phyloP scores from a whole-genome alignment of 768 basidiomycete species.

The Termitomyces sp. region DNA sequence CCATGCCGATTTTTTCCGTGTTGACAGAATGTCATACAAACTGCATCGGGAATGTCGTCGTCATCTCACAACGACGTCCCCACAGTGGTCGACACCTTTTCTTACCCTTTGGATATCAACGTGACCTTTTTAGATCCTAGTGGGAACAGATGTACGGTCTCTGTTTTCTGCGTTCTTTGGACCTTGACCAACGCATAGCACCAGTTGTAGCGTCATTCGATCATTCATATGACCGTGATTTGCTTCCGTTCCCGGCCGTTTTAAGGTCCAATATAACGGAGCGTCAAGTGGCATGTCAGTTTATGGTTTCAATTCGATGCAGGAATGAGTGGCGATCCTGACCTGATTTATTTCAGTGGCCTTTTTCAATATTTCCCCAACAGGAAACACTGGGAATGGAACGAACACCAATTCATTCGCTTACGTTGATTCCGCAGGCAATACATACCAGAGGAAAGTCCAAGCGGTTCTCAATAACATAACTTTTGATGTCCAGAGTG shows the following conservation, averaged over 20 bases:
- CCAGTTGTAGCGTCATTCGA: slow-evolving; percentile 53
- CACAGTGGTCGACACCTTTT: slow-evolving; percentile 34
- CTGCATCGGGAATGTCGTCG: slow-evolving; percentile 27
- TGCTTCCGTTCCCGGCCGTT: slow-evolving; percentile 57
- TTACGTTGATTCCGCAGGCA: slow-evolving; percentile 53
- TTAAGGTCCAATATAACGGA: slow-evolving; percentile 57
- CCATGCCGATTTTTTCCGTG: neutral
- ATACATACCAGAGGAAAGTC: slow-evolving; percentile 43
- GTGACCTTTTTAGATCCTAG: slow-evolving; percentile 30
- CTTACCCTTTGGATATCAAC: slow-evolving; percentile 43
- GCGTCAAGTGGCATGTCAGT: slow-evolving; percentile 52
- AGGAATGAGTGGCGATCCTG: slow-evolving; percentile 14
- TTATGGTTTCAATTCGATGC: neutral
- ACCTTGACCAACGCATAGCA: neutral
- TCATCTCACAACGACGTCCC: slow-evolving; percentile 36
- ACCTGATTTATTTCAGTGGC: slow-evolving; percentile 25
- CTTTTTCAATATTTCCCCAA: slow-evolving; percentile 18
- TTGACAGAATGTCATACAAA: slow-evolving; percentile 36
- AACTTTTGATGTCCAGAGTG: slow-evolving; percentile 5
- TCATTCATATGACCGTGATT: slow-evolving; percentile 63
- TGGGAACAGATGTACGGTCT: slow-evolving; percentile 30
- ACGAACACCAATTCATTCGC: slow-evolving; percentile 64
- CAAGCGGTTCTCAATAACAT: slow-evolving; percentile 8
- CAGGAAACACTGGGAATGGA: slow-evolving; percentile 58
- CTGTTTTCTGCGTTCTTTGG: neutral